Conservation (phyloP, 192 early-diverging fungal genomes). For the Polychytrium aggregatum region DNA sequence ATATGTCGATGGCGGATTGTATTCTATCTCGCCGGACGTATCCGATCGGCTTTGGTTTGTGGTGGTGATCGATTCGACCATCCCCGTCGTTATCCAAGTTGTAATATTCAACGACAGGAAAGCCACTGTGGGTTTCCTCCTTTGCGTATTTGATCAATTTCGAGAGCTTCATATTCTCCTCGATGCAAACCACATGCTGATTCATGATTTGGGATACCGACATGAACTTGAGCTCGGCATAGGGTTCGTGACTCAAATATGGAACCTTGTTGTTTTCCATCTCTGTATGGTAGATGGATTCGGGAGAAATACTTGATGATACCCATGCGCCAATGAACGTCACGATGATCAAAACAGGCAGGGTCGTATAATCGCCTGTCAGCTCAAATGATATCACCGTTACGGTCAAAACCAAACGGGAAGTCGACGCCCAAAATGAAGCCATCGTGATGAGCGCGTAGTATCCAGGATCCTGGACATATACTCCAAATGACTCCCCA, state of each 20-base stretch:
- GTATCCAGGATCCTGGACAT: conserved; percentile 18
- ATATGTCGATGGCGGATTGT: no score
- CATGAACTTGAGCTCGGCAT: conserved; percentile 6
- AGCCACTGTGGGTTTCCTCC: conserved; percentile 8
- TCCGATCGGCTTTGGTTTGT: conserved; percentile 9
- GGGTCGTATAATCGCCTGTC: conserved; percentile 19
- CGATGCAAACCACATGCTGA: no score
- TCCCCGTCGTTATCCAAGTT: no score
- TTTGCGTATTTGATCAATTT: no score
- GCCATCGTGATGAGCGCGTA: conserved; percentile 22
- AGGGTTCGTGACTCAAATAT: conserved; percentile 15
- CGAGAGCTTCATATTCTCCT: no score
- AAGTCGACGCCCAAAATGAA: conserved; percentile 19
- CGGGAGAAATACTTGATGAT: conserved; percentile 12
- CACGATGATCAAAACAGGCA: conserved; percentile 19
- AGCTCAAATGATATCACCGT: conserved; percentile 21
- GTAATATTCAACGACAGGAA: conserved; percentile 14
- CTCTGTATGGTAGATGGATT: conserved; percentile 27
- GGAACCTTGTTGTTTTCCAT: conserved; percentile 18
- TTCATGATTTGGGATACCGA: conserved; percentile 11
- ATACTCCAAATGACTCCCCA: no score
- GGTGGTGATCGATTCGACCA: no score
- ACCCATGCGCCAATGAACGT: conserved; percentile 9
- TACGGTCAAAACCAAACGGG: conserved; percentile 21
- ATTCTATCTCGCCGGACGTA: neutral